Base-by-base conservation (phyloP, 495 filamentous ascomycete species). In the Cladorrhinum samala region DNA sequence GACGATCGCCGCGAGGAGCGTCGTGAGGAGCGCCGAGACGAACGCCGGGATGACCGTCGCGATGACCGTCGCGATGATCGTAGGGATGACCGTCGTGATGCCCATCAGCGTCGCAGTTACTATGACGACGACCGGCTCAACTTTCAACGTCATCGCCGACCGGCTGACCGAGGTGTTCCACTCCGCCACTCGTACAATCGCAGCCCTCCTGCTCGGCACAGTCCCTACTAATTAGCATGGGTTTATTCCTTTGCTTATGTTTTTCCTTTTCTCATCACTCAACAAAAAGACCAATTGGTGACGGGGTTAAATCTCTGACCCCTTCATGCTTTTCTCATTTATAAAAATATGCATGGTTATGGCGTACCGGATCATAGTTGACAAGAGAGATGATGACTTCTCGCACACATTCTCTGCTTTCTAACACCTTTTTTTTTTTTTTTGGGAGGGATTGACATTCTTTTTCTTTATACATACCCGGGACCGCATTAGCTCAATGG, bases 71-170 rank as follows among this genome's bases (percentile, higher is more conserved):
- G 69, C 45, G 67, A 62, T 39, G 58, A 57, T 16, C 52, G 55
- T 18, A 44, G 55, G 11, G 60, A 61, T 21, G 59, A 62, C 46
- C 62, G 70, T 18, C 58, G 72, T 38, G 70, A 67, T 36, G 61
- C 66, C 30, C 59, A 57, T 2, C 51, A 56, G 20, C 66, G 64
- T 18, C 62, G 64, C 25, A 63, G 59, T 43, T 67, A 63, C 36
- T 68, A 68, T 39, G 64, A 65, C 25, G 61, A 57, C 49, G 66
- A 68, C 45, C 64, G 66, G 3, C 58, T 68, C 6, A 67, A 65
- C 52, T 68, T 68, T 36, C 54, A 64, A 25, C 61, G 66, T 39
- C 66, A 68, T 44, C 64, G 66, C 36, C 54, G 61, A 17, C 53
- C 63, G 9, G 60, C 56, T 14, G 64, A 66, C 27, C 53, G 64